A percentile compares a stretch with the other conserved stretches of the same genome.
These are phyloP conservation scores for Vaccinium macrocarpon DNA, from an alignment of 148 eudicot genomes.

Conservation along the genomic window DNA sequence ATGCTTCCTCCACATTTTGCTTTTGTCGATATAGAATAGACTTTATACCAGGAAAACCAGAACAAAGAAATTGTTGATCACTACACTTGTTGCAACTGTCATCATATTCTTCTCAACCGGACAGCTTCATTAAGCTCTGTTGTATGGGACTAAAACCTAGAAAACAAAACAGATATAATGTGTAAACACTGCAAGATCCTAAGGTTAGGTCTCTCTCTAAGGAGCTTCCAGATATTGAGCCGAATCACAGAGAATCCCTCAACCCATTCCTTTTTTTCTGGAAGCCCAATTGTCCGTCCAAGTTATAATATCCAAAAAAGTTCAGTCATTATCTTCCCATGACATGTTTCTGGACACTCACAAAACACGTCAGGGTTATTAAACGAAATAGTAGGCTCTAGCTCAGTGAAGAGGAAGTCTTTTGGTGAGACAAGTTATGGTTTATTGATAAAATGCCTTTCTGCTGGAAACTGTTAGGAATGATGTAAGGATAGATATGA, in stretches of 20 bases:
- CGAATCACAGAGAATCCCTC: background rate
- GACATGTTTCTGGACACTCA: background rate
- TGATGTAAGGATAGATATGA: background rate
- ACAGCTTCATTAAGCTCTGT: background rate
- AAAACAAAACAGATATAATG: background rate
- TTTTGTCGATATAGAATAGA: background rate
- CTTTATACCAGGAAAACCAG: background rate
- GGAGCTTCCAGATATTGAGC: background rate
- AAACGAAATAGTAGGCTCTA: background rate
- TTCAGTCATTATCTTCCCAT: background rate
- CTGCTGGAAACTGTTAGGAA: no score
- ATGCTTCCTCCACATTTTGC: background rate
- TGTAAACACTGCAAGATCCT: background rate
- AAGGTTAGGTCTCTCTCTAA: background rate
- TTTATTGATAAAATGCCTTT: no score
- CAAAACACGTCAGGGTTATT: background rate
- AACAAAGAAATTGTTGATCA: background rate
- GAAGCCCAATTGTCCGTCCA: background rate
- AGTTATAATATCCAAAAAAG: background rate
- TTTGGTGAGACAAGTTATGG: no score
- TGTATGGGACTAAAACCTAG: background rate
- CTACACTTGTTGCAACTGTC: background rate
- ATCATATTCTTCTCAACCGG: background rate
- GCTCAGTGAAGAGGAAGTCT: no score
- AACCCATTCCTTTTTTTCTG: background rate